Base-by-base conservation (phyloP, 179 eudicot genomes). In the Silene coronaria region DNA sequence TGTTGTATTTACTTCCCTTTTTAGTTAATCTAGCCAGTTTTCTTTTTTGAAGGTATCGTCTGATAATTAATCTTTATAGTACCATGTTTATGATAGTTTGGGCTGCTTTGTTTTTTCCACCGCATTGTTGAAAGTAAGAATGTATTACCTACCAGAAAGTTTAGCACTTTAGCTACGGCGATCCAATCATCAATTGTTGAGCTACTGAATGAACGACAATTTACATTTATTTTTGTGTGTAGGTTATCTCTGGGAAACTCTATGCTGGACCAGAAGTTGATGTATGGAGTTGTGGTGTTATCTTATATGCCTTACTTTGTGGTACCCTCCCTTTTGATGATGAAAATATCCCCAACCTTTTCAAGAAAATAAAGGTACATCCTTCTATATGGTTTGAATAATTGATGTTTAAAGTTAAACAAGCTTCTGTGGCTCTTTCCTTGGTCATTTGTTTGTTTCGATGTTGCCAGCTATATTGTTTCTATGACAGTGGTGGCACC, bases 261-360 rank as follows among this genome's bases (percentile, higher is more conserved):
- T 95, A 95, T 78, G 99, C 99, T 72, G 99, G 99, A 30, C 97
- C 99, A 19, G 99, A 95, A 84, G 97, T 95, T 68, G 99, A 92
- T 85, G 95, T 95, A 24, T 95, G 99, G 99, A 95, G 99, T 85
- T 95, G 99, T 79, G 99, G 97, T 65, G 97, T 95, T 65, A 92
- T 92, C 80, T 83, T 95, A 69, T 95, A 92, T 85, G 97, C 99
- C 78, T 97, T 95, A 78, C 95, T 95, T 62, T 95, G 99, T 77
- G 99, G 99, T 48, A 89, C 96, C 38, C 94, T 95, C 69, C 99
- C 99, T 38, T 95, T 95, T 81, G 99, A 95, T 78, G 99, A 95
- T 78, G 97, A 92, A 78, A 95, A 95, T 77, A 92, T 92, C 64
- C 99, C 97, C 1, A 95, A 92, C 81, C 95, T 95, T 76, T 92